Evolutionary conservation across 148 eudicot species (phyloP).

Genomic region (Rheum nobile): DNA sequence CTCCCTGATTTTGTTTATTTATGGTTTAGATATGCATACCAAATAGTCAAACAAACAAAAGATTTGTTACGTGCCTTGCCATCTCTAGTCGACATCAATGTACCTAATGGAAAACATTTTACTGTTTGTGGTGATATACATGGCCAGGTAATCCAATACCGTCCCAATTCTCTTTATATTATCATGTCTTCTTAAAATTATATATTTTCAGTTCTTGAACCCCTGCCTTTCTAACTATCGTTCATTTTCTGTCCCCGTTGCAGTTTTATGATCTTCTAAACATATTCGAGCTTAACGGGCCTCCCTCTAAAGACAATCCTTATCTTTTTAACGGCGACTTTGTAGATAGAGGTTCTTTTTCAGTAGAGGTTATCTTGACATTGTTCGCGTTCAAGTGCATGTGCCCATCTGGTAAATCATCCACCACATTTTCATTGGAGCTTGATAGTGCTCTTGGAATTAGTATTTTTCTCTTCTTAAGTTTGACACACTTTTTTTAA

Average conservation of each 20-base stretch:
- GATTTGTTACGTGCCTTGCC: constrained; percentile 79
- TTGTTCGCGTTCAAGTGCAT: constrained; percentile 96
- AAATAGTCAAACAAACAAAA: constrained; percentile 78
- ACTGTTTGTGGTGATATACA: constrained; percentile 98
- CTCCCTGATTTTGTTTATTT: constrained; percentile 8
- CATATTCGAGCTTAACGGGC: constrained; percentile 94
- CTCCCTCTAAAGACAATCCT: constrained; percentile 91
- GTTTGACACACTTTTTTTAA: constrained; percentile 8
- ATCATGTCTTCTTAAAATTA: background rate
- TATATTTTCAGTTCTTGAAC: background rate
- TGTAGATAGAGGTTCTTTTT: constrained; percentile 95
- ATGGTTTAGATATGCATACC: constrained; percentile 72
- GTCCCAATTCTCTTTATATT: background rate
- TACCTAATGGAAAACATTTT: constrained; percentile 75
- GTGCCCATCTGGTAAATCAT: constrained; percentile 70
- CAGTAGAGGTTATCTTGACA: constrained; percentile 86
- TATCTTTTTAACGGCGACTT: constrained; percentile 96
- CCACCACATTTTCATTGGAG: background rate
- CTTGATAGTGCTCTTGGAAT: background rate
- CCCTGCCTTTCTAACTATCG: background rate
- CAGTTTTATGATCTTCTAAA: constrained; percentile 93
- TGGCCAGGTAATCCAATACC: constrained; percentile 67
- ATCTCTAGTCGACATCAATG: constrained; percentile 81
- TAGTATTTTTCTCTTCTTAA: background rate
- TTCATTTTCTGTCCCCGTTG: constrained; percentile 15